Conservation (phyloP, 2,329 filamentous ascomycete species). For the Diaporthe batatas region DNA sequence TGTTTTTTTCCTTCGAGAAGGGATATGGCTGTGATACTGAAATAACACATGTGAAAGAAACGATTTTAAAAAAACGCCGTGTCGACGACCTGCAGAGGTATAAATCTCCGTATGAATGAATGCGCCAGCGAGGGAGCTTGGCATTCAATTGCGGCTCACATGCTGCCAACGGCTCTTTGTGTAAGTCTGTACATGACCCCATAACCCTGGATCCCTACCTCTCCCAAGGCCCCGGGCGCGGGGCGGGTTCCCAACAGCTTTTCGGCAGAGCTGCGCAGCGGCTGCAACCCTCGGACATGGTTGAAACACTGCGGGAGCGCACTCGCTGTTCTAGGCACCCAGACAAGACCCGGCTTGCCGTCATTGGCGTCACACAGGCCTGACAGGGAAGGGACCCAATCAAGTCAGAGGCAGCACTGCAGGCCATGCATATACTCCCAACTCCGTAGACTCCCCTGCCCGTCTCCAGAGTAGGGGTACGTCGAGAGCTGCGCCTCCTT, state of each 20-base stretch:
- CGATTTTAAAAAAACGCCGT: too few species aligned
- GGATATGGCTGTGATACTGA: too few species aligned
- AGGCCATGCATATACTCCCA: background rate
- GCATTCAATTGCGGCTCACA: constrained; percentile 15
- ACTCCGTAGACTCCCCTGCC: background rate
- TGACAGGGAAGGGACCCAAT: constrained; percentile 11
- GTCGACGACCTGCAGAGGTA: background rate
- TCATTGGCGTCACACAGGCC: constrained; percentile 18
- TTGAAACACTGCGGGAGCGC: constrained; percentile 10
- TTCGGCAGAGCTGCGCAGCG: too few species aligned
- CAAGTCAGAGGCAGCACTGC: constrained; percentile 8
- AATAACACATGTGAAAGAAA: too few species aligned
- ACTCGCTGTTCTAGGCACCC: background rate
- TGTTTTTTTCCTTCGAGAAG: too few species aligned
- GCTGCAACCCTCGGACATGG: constrained; percentile 1
- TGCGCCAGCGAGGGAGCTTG: background rate
- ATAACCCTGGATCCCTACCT: constrained; percentile 22
- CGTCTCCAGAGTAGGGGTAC: too few species aligned
- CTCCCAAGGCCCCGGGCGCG: background rate
- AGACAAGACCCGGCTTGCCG: constrained; percentile 10
- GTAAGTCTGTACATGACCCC: too few species aligned
- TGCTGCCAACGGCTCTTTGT: background rate
- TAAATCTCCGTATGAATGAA: too few species aligned
- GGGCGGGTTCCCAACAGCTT: background rate
- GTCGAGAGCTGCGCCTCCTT: constrained; percentile 17